Base-by-base conservation (phyloP, 1,284 basidiomycete genomes). In the Leccinum pachyderme region DNA sequence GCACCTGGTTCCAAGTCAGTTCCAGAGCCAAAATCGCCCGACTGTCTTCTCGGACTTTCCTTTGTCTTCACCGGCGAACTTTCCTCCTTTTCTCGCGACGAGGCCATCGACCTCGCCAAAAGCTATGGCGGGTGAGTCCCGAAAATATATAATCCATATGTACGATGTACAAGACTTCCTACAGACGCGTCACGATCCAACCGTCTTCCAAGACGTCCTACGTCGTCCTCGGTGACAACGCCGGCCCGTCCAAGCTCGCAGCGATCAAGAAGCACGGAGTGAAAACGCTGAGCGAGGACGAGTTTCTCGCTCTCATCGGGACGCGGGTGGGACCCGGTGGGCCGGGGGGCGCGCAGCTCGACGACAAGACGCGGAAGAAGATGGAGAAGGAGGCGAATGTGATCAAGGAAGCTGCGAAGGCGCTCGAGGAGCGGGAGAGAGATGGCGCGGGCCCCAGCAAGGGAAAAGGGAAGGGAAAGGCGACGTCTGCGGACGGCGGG, bases 51-150 rank as follows among this genome's bases (percentile, higher is more conserved):
- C 0, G 95, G 95, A 0, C 78, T 99, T 25, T 83, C 93, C 0
- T 89, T 99, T 63, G 97, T 99, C 25, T 99, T 99, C 63, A 97
- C 95, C 0, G 97, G 96, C 11, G 95, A 99, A 66, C 75, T 99
- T 47, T 83, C 81, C 46, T 91, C 89, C 54, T 84, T 99, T 55
- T 86, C 91, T 2, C 83, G 96, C 32, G 94, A 98, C 6, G 94
- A 98, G 64, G 91, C 93, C 0, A 68, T 80, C 37, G 92, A 96
- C 61, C 75, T 98, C 2, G 95, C 90, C 0, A 98, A 98, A 72
- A 90, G 95, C 5, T 95, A 88, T 68, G 93, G 94, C 61, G 96
- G 87, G 92, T 93, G 55, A 60, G 90, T 25, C 9, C 11, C 35
- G 5, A n/a, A n/a, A n/a, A n/a, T n/a, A n/a, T n/a, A n/a, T n/a